Conservation (phyloP, 1,284 basidiomycete genomes). For the Fistulinella staudtii region DNA sequence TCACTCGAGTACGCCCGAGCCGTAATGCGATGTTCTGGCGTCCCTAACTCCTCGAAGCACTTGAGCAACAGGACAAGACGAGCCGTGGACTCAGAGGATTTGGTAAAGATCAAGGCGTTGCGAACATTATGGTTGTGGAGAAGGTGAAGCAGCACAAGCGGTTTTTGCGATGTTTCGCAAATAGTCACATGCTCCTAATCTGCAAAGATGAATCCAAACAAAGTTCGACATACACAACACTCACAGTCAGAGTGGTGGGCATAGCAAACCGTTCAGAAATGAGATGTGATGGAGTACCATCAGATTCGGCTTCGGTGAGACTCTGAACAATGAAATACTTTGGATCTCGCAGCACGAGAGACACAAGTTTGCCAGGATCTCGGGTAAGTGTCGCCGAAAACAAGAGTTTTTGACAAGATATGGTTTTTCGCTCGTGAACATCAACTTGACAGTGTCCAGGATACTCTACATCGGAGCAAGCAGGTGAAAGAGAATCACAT, state of each 20-base stretch:
- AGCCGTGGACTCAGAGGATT: constrained; percentile 87
- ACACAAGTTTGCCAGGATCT: constrained; percentile 89
- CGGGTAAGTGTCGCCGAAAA: constrained; percentile 96
- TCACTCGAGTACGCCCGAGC: constrained; percentile 86
- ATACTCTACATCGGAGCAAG: constrained; percentile 47
- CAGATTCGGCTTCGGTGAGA: constrained; percentile 38
- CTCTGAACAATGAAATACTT: constrained; percentile 86
- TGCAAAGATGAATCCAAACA: not conserved
- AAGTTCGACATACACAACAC: constrained; percentile 12
- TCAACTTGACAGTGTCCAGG: constrained; percentile 42
- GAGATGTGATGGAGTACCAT: constrained; percentile 43
- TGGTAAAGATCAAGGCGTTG: constrained; percentile 91
- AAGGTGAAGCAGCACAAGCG: constrained; percentile 86
- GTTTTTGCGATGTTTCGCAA: constrained; percentile 78
- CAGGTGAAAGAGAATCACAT: constrained; percentile 59
- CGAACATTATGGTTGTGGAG: constrained; percentile 58
- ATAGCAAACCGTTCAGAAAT: constrained; percentile 79
- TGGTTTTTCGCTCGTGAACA: constrained; percentile 49
- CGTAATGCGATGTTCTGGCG: constrained; percentile 36
- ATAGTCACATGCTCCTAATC: constrained; percentile 84
- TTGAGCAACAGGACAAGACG: constrained; percentile 82
- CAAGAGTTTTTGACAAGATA: constrained; percentile 90
- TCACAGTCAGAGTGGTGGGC: constrained; percentile 70
- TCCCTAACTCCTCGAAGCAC: constrained; percentile 66
- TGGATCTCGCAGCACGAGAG: constrained; percentile 75